Conservation (phyloP, 345 rosid species). For the Pugionium dolabratum region DNA sequence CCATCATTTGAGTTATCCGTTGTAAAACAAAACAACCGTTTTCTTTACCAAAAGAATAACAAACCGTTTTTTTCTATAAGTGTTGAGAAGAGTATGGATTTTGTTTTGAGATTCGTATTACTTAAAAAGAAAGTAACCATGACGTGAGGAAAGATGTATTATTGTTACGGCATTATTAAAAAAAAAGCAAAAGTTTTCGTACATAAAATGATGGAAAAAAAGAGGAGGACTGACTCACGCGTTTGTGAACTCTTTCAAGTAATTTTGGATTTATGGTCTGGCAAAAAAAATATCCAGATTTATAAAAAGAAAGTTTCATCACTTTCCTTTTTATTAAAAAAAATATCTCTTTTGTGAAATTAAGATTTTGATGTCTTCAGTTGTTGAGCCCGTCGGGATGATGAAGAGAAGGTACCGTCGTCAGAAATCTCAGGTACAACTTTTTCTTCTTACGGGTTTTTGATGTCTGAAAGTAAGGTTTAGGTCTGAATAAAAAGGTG, state of each 20-base stretch:
- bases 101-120: background rate
- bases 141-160: slow-evolving; percentile 9
- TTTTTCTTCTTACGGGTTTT: background rate
- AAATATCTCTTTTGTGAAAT: slow-evolving; percentile 8
- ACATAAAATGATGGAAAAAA: slow-evolving; percentile 40
- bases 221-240: slow-evolving; percentile 38
- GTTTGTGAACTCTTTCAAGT: slow-evolving; percentile 27
- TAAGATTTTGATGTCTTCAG: slow-evolving; percentile 32
- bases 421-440: slow-evolving; percentile 39
- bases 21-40: no score
- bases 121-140: background rate
- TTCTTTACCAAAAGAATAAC: no score
- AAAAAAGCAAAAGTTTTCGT: background rate
- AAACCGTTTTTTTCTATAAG: background rate
- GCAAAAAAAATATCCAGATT: slow-evolving; percentile 17
- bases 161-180: slow-evolving; percentile 23
- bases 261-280: slow-evolving; percentile 33
- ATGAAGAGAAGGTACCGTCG: slow-evolving; percentile 37
- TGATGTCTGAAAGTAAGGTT: background rate
- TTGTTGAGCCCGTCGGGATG: slow-evolving; percentile 21
- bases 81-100: background rate
- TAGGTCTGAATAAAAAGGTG: slow-evolving; percentile 18
- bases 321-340: slow-evolving; percentile 23
- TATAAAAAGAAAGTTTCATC: slow-evolving; percentile 8
- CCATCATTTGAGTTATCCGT: background rate